Percentiles rank a stretch among this genome's conserved stretches.
Conservation (phyloP, 2,329 filamentous ascomycete species). For the Neonectria ditissima region DNA sequence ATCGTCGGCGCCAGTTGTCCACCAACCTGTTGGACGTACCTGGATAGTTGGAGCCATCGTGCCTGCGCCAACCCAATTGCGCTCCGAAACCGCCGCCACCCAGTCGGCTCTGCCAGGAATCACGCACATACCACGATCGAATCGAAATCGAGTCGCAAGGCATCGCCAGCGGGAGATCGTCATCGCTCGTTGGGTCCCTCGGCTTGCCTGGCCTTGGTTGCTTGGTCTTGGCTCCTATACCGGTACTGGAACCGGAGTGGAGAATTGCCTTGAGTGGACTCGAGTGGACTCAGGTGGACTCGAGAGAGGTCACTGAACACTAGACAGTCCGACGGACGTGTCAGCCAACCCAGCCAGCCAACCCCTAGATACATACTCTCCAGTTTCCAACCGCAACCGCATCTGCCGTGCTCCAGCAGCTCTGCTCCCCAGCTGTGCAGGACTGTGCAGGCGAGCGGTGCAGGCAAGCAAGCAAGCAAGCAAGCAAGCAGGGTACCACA, state of each 20-base stretch:
- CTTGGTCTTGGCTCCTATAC: slow-evolving; percentile 7
- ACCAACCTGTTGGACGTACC: slow-evolving; percentile 7
- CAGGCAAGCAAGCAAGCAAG: no score
- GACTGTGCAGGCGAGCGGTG: neutral
- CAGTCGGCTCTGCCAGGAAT: slow-evolving; percentile 21
- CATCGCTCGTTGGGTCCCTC: slow-evolving; percentile 24
- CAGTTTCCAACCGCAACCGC: neutral
- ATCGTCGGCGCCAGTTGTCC: slow-evolving; percentile 19
- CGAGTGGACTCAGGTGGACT: slow-evolving; percentile 4
- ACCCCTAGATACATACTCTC: slow-evolving; percentile 5
- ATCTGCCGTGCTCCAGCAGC: slow-evolving; percentile 2
- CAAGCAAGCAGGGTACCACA: neutral
- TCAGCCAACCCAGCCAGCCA: slow-evolving; percentile 15
- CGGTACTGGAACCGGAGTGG: neutral
- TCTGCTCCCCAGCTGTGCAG: neutral
- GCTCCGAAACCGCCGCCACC: slow-evolving; percentile 18
- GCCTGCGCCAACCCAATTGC: slow-evolving; percentile 20
- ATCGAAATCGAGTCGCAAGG: slow-evolving; percentile 34
- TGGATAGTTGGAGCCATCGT: slow-evolving; percentile 18
- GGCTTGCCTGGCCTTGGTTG: slow-evolving; percentile 11
- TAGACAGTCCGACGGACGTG: slow-evolving; percentile 6
- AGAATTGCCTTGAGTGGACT: neutral
- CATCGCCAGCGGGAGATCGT: slow-evolving; percentile 44
- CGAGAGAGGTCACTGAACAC: neutral
- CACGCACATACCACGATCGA: slow-evolving; percentile 33